Evolutionary conservation across 129 eudicot genomes (phyloP).

Genomic region (Escallonia herrerae): DNA sequence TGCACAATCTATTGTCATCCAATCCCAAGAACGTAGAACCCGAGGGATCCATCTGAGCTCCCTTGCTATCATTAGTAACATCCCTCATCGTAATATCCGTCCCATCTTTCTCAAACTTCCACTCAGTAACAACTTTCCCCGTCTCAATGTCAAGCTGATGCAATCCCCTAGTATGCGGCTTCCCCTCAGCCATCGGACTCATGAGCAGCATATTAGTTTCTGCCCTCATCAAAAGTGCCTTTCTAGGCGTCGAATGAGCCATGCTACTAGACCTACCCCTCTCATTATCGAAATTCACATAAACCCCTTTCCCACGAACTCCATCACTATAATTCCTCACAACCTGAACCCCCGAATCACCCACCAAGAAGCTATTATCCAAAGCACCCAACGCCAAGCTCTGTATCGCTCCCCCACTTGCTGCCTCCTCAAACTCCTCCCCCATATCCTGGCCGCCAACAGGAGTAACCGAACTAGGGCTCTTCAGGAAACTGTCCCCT

Average conservation of each 20-base stretch:
- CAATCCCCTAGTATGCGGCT: constrained; percentile 75
- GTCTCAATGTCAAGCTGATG: constrained; percentile 94
- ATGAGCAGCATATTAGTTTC: constrained; percentile 93
- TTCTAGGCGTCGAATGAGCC: constrained; percentile 59
- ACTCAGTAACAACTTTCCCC: constrained; percentile 77
- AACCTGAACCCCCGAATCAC: constrained; percentile 86
- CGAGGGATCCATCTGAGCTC: constrained; percentile 90
- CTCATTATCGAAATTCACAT: constrained; percentile 61
- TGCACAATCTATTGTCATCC: constrained; percentile 84
- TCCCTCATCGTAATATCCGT: constrained; percentile 90
- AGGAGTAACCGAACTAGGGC: constrained; percentile 40
- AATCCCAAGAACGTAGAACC: constrained; percentile 97
- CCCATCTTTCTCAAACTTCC: constrained; percentile 98
- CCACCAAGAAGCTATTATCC: constrained; percentile 86
- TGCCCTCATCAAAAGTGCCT: constrained; percentile 85
- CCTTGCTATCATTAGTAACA: constrained; percentile 79
- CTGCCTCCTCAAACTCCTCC: constrained; percentile 92
- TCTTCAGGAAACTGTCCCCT: constrained; percentile 43
- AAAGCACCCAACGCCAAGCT: constrained; percentile 90
- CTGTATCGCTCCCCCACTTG: constrained; percentile 55
- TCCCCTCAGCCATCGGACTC: constrained; percentile 75
- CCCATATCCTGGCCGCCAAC: constrained; percentile 40
- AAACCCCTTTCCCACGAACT: constrained; percentile 85
- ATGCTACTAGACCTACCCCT: constrained; percentile 18
- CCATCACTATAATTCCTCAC: constrained; percentile 89